Evolutionary conservation across 371 early-diverging fungal species (phyloP).

Genomic region (Vavraia culicis): DNA sequence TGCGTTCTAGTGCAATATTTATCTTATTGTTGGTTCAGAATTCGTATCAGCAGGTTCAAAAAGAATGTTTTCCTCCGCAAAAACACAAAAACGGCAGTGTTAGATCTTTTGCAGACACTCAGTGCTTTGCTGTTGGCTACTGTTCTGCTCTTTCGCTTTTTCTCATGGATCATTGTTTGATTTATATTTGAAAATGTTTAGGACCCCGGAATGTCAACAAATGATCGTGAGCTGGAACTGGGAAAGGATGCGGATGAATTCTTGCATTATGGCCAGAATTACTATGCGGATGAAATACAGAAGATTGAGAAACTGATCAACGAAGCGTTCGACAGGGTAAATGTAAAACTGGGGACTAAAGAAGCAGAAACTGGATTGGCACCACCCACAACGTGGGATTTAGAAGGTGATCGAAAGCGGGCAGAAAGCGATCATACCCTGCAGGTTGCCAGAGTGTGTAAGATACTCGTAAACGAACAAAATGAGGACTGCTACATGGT

Average conservation of each 20-base stretch:
- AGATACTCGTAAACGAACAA: constrained; percentile 49
- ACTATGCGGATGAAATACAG: constrained; percentile 39
- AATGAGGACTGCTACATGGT: constrained; percentile 76
- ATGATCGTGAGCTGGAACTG: neutral
- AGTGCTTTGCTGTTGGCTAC: too few species aligned
- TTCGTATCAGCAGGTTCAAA: too few species aligned
- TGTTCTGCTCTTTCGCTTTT: too few species aligned
- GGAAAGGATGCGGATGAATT: constrained; percentile 37
- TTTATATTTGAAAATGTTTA: too few species aligned
- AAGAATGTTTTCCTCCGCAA: too few species aligned
- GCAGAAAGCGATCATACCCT: constrained; percentile 82
- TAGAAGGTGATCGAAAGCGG: constrained; percentile 82
- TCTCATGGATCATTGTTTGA: too few species aligned
- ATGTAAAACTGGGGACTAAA: constrained; percentile 51
- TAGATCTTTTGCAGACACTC: too few species aligned
- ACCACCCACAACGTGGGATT: constrained; percentile 91
- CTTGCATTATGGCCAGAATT: constrained; percentile 41
- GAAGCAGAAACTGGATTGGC: constrained; percentile 98
- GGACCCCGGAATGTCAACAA: too few species aligned
- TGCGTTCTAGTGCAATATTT: too few species aligned
- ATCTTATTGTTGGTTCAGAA: too few species aligned
- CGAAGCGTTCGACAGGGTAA: constrained; percentile 31
- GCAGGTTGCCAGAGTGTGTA: constrained; percentile 49
- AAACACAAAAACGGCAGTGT: too few species aligned
- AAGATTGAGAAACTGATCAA: constrained; percentile 36